These are phyloP conservation scores for Hericium rajendrae DNA, from an alignment of 768 basidiomycete species.

Conservation along the genomic window DNA sequence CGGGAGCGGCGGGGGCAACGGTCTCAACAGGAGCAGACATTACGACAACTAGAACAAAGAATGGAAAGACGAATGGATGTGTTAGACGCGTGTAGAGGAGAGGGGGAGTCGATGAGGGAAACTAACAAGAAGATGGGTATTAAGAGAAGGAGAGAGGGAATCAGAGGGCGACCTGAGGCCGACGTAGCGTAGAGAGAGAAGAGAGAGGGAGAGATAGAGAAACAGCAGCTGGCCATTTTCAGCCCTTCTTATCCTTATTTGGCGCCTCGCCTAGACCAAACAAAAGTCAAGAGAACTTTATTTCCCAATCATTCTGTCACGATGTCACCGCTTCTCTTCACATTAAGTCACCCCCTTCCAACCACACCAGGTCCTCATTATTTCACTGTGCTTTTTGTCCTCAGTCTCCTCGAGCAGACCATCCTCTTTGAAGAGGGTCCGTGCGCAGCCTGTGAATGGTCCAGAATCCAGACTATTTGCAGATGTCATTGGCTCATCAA, in stretches of 20 bases:
- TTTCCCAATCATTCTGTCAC: conserved; percentile 6
- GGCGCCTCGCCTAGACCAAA: conserved; percentile 22
- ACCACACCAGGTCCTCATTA: neutral
- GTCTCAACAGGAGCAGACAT: conserved; percentile 71
- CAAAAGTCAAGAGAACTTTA: conserved; percentile 24
- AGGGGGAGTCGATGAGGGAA: conserved; percentile 8
- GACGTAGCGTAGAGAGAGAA: conserved; percentile 18
- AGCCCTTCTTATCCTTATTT: conserved; percentile 29
- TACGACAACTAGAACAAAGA: conserved; percentile 40
- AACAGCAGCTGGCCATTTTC: conserved; percentile 12
- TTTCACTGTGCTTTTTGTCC: too few species aligned
- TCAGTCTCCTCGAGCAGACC: too few species aligned
- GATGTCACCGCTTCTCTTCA: neutral
- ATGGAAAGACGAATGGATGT: conserved; percentile 4
- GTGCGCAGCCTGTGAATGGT: too few species aligned
- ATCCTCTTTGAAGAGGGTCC: too few species aligned
- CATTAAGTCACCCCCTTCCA: neutral
- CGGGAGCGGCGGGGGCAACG: conserved; percentile 32
- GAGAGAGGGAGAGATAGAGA: conserved; percentile 20
- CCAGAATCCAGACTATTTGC: too few species aligned
- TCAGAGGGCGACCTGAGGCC: conserved; percentile 21
- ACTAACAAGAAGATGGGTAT: conserved; percentile 34
- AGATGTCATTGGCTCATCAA: neutral
- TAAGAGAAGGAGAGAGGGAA: conserved; percentile 51
- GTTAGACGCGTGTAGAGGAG: neutral